Percentiles rank a stretch among this genome's conserved stretches.
Evolutionary conservation across 1,284 basidiomycete species (phyloP).

Genomic region (Fomitopsis palustris): DNA sequence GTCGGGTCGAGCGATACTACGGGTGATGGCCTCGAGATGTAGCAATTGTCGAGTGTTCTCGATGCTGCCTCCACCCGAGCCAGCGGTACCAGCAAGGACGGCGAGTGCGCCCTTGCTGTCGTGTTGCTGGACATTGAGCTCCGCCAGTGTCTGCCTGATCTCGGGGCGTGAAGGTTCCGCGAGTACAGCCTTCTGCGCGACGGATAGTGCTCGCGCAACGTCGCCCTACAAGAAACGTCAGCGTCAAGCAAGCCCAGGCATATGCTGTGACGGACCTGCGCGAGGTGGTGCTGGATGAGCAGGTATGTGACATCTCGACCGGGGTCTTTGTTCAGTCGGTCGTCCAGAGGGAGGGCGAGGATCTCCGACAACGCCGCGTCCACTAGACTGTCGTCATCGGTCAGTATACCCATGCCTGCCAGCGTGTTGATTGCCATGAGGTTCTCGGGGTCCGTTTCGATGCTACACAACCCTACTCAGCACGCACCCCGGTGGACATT

Average conservation of each 20-base stretch:
- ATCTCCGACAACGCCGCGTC: conserved; percentile 89
- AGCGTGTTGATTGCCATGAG: conserved; percentile 79
- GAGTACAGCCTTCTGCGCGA: conserved; percentile 54
- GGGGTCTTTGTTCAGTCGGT: conserved; percentile 62
- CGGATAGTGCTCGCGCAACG: conserved; percentile 42
- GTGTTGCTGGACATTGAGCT: conserved; percentile 47
- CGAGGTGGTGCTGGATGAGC: conserved; percentile 62
- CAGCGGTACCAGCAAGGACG: conserved; percentile 27
- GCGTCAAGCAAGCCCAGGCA: not conserved
- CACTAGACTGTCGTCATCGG: conserved; percentile 74
- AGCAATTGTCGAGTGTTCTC: conserved; percentile 36
- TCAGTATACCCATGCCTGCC: conserved; percentile 83
- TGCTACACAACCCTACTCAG: conserved; percentile 35
- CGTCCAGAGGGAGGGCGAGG: conserved; percentile 58
- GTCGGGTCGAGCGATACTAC: conserved; percentile 25
- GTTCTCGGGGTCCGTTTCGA: conserved; percentile 67
- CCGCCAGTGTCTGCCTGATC: conserved; percentile 50
- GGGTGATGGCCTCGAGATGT: conserved; percentile 40
- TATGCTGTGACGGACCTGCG: conserved; percentile 44
- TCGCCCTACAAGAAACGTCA: conserved; percentile 38
- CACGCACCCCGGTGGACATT: not conserved
- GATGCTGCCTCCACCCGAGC: conserved; percentile 25
- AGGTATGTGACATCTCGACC: conserved; percentile 63
- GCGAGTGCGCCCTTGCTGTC: conserved; percentile 39
- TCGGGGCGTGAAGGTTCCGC: conserved; percentile 50